Conservation (phyloP, 768 basidiomycete species). For the Phanerochaete carnosa region DNA sequence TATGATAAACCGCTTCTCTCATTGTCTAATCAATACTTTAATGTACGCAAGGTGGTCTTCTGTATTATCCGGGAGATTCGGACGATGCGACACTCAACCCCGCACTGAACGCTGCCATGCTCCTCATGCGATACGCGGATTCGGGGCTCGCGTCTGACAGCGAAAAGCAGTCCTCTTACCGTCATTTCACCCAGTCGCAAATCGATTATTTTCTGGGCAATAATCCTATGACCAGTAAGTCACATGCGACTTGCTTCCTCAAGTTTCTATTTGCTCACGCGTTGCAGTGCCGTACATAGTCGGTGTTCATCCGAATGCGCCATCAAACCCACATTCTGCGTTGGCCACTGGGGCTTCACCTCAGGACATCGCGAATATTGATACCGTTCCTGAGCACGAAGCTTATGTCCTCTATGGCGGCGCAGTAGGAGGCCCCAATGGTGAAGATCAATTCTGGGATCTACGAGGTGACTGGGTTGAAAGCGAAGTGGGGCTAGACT, state of each 20-base stretch:
- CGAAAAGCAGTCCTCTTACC: slow-evolving; percentile 56
- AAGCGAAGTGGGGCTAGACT: slow-evolving; percentile 86
- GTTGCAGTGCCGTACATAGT: slow-evolving; percentile 76
- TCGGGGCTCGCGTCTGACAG: slow-evolving; percentile 52
- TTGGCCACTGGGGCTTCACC: slow-evolving; percentile 74
- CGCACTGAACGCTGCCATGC: slow-evolving; percentile 83
- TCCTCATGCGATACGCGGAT: slow-evolving; percentile 72
- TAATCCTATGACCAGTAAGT: slow-evolving; percentile 81
- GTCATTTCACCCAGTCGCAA: slow-evolving; percentile 76
- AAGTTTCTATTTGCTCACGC: not conserved
- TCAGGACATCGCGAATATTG: slow-evolving; percentile 58
- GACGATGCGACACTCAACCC: slow-evolving; percentile 79
- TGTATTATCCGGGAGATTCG: slow-evolving; percentile 84
- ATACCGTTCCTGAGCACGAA: slow-evolving; percentile 68
- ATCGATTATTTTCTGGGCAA: slow-evolving; percentile 81
- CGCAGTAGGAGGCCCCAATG: slow-evolving; percentile 83
- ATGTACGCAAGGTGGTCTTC: slow-evolving; percentile 58
- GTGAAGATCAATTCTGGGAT: slow-evolving; percentile 74
- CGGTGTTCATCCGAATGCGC: slow-evolving; percentile 87
- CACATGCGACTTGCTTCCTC: not conserved
- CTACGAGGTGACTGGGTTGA: slow-evolving; percentile 88
- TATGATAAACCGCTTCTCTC: slow-evolving; percentile 26
- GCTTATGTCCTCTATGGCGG: slow-evolving; percentile 84
- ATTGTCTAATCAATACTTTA: not conserved
- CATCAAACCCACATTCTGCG: slow-evolving; percentile 87